Evolutionary conservation across 2,329 filamentous ascomycete genomes (phyloP).

Genomic region (Cercospora zeae-maydis): DNA sequence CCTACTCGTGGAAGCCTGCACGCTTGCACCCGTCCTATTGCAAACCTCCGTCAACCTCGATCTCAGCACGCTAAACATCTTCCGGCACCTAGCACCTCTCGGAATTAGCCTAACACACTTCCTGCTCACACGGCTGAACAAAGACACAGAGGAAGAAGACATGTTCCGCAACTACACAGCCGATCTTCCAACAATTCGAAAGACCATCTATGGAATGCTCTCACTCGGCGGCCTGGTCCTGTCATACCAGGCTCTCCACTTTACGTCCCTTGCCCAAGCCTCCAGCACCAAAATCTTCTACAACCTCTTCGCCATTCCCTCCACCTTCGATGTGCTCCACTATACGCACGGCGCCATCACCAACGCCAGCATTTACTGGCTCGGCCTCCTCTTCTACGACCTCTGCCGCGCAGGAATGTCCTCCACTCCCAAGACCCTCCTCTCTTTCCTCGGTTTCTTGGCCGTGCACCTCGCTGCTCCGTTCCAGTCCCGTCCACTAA

Average conservation of each 20-base stretch:
- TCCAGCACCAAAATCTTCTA: constrained; percentile 1
- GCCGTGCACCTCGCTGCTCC: constrained; percentile 34
- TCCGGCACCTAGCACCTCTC: constrained; percentile 21
- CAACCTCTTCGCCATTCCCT: neutral
- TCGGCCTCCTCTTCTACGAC: constrained; percentile 35
- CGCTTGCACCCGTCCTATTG: neutral
- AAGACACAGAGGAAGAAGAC: constrained; percentile 24
- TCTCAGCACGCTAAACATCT: neutral
- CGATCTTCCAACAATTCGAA: constrained; percentile 19
- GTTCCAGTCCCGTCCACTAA: neutral
- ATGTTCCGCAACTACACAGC: constrained; percentile 12
- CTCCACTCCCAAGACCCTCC: neutral
- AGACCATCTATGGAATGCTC: constrained; percentile 10
- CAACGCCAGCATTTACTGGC: constrained; percentile 33
- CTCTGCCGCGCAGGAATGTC: constrained; percentile 35
- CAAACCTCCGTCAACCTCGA: neutral
- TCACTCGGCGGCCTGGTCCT: neutral
- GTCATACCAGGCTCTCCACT: neutral
- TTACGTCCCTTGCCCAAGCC: neutral
- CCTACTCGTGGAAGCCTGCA: neutral
- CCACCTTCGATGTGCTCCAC: neutral
- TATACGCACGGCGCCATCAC: neutral
- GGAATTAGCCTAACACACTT: constrained; percentile 19
- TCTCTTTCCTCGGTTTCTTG: constrained; percentile 10
- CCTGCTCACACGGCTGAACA: constrained; percentile 25